A percentile compares a stretch with the other conserved stretches of the same genome.
Conservation (phyloP, 257 asterid genomes). For the Nicotiana knightiana region DNA sequence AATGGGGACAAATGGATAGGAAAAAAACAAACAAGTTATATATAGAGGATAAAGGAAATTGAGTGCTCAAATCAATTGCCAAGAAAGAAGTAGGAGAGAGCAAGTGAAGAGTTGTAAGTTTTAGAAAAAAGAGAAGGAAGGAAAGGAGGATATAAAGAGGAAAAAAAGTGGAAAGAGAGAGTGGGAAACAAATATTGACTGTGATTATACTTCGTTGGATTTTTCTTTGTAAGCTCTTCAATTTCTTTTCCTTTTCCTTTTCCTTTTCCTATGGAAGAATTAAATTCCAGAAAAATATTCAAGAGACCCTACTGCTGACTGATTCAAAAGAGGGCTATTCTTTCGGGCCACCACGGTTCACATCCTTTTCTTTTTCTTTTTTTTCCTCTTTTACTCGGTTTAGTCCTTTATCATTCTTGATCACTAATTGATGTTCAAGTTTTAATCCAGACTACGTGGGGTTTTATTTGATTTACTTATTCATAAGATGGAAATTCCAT, state of each 20-base stretch:
- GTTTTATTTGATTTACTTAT: background rate
- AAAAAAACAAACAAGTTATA: background rate
- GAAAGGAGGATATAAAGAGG: constrained; percentile 12
- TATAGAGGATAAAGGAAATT: too few species aligned
- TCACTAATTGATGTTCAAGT: background rate
- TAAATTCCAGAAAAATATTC: background rate
- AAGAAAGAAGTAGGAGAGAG: constrained; percentile 10
- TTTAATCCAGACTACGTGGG: background rate
- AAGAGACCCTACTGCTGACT: constrained; percentile 27
- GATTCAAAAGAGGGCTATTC: constrained; percentile 27
- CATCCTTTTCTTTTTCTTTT: background rate
- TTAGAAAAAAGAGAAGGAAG: constrained; percentile 10
- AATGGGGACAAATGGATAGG: background rate
- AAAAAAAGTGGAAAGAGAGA: constrained; percentile 24
- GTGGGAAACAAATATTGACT: constrained; percentile 8
- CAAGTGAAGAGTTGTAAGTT: background rate
- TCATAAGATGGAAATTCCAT: background rate
- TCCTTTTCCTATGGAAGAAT: background rate
- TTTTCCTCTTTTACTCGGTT: background rate
- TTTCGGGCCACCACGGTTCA: background rate
- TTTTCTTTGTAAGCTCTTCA: background rate
- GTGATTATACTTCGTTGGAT: background rate
- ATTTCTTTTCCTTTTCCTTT: background rate
- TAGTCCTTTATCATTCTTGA: background rate
- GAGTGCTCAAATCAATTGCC: background rate